Evolutionary conservation across 345 rosid species (phyloP), one percentile per base, ranked within the genome.

Genomic region (Bruguiera sexangula): DNA sequence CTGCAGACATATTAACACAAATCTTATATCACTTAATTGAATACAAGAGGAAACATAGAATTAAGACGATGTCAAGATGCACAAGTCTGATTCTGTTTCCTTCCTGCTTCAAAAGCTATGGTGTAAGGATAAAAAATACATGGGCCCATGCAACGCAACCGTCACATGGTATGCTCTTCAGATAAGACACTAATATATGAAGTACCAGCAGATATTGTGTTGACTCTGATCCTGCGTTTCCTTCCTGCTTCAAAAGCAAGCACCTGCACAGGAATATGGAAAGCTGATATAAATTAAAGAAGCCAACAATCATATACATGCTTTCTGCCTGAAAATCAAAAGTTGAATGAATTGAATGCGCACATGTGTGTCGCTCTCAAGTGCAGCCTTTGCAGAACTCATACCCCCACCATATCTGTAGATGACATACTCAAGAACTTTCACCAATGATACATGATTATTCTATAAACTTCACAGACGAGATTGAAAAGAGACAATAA

Each of bases 371-470:
- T 92, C 99, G 73, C 99, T 92, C 82, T 95, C 98, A 46, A 95
- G 78, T 24, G 99, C 97, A 22, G 99, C 89, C 83, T 95, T 95
- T 21, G 99, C 98, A 54, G 99, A 92, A 79, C 96, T 95, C 98
- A 95, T 90, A 60, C 99, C 98, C 67, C 99, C 98, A 78, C 99
- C 99, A 10, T 95, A 95, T 70, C 99, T 95, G 83, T 69, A 65
- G 22, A 76, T 3, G 24, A 57, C 48, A 73, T 21, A 3, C 18
- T 20, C 50, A 36, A 64, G 31, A 52, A 71, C 7, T n/a, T 18
- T 62, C 59, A 70, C n/a, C 51, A n/a, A 53, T 5, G 52, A 56
- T 50, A 69, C 62, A 13, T 21, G 13, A 24, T 48, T 36, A 56
- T 55, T 39, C 11, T 6, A 22, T 20, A 46, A 46, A 60, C 29